A percentile compares a stretch with the other conserved stretches of the same genome.
Conservation (phyloP, 768 basidiomycete species). For the Mycena filopes region DNA sequence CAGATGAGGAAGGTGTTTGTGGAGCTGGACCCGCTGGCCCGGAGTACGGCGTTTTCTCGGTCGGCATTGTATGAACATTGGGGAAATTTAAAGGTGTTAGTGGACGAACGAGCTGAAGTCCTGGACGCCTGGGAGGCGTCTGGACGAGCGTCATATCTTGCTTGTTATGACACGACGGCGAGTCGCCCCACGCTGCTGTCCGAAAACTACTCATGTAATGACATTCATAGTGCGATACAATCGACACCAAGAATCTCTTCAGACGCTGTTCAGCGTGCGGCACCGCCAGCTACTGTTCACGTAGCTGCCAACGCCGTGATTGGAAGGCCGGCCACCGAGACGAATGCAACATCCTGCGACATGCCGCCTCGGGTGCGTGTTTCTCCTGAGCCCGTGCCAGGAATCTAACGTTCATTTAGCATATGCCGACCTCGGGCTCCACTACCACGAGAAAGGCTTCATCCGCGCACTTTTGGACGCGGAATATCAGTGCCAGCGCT, state of each 20-base stretch:
- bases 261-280: constrained; percentile 2
- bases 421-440: constrained; percentile 14
- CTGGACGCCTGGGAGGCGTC: constrained; percentile 13
- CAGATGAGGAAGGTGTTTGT: constrained; percentile 13
- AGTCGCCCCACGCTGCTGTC: not conserved
- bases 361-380: constrained; percentile 2
- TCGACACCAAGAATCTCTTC: constrained; percentile 10
- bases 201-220: not conserved
- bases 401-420: constrained; percentile 9
- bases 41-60: constrained; percentile 1
- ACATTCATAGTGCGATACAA: constrained; percentile 14
- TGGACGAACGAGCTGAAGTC: constrained; percentile 3
- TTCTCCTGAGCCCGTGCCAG: not conserved
- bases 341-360: constrained; percentile 4
- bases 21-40: constrained; percentile 6
- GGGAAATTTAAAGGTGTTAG: constrained; percentile 6
- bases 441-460: constrained; percentile 12
- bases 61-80: constrained; percentile 12
- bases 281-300: constrained; percentile 14
- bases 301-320: constrained; percentile 9
- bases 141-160: constrained; percentile 10
- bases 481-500: constrained; percentile 10
- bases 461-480: constrained; percentile 19
- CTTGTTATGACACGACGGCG: constrained; percentile 14
- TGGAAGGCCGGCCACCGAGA: constrained; percentile 19